A percentile compares a stretch with the other conserved stretches of the same genome.
Evolutionary conservation across 106 monocot species (phyloP).

Genomic region (Allium fistulosum): DNA sequence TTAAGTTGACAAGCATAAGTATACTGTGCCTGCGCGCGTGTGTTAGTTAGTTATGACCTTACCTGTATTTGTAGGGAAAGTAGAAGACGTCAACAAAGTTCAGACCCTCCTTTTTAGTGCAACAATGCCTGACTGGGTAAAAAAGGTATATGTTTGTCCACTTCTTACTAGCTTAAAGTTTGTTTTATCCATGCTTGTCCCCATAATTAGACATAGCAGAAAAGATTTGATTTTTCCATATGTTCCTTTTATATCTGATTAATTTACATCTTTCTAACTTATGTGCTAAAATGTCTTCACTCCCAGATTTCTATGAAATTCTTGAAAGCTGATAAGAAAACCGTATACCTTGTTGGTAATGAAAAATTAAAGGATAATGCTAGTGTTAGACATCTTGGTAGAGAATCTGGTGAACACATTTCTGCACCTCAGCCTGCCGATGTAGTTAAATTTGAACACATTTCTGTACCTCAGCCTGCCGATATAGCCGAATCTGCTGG

Average conservation of each 20-base stretch:
- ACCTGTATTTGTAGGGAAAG: slow-evolving; percentile 47
- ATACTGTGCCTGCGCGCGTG: too few species aligned
- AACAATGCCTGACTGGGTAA: slow-evolving; percentile 92
- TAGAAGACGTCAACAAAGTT: slow-evolving; percentile 78
- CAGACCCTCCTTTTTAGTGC: slow-evolving; percentile 99
- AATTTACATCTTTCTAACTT: too few species aligned
- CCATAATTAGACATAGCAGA: too few species aligned
- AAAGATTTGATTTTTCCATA: too few species aligned
- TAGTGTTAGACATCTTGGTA: slow-evolving; percentile 84
- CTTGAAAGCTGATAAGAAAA: slow-evolving; percentile 66
- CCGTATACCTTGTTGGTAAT: slow-evolving; percentile 89
- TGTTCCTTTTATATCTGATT: too few species aligned
- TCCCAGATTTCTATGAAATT: slow-evolving; percentile 62
- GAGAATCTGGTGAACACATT: slow-evolving; percentile 86
- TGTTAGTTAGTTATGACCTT: too few species aligned
- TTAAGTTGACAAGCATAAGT: too few species aligned
- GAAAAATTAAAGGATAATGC: slow-evolving; percentile 95
- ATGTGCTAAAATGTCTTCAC: too few species aligned
- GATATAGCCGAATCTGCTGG: slow-evolving; percentile 87
- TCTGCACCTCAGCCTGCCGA: slow-evolving; percentile 90
- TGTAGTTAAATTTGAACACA: slow-evolving; percentile 78
- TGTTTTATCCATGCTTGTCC: too few species aligned
- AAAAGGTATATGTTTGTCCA: slow-evolving; percentile 41
- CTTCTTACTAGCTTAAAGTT: too few species aligned
- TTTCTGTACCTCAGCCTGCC: slow-evolving; percentile 83